phyloP scores from a whole-genome alignment of 192 early-diverging fungal species.

The Backusella circina region DNA sequence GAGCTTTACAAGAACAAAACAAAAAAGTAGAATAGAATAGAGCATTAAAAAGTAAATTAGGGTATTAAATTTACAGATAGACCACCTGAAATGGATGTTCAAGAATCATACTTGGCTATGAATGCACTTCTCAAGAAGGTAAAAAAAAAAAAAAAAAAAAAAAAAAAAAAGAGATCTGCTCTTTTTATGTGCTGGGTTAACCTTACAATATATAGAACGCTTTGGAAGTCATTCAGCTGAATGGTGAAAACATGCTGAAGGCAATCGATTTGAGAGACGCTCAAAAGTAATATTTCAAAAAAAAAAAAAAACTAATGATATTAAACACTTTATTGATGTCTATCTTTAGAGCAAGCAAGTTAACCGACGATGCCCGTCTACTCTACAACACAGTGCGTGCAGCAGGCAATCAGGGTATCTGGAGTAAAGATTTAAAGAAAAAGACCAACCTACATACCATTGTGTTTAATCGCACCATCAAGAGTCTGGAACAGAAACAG shows the following conservation, averaged over 20 bases:
- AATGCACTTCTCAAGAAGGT: conserved; percentile 27
- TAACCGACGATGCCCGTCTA: conserved; percentile 70
- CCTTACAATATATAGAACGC: conserved; percentile 31
- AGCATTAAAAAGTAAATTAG: not conserved
- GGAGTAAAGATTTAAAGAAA: conserved; percentile 78
- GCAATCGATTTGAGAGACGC: conserved; percentile 26
- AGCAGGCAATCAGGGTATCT: conserved; percentile 76
- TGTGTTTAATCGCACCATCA: conserved; percentile 74
- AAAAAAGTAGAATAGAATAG: not conserved
- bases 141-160: too few relatives aligned
- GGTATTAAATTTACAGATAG: conserved; percentile 21
- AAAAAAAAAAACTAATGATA: not conserved
- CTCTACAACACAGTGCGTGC: conserved; percentile 83
- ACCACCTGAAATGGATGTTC: conserved; percentile 22
- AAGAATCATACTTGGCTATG: conserved; percentile 20
- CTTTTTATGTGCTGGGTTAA: too few relatives aligned
- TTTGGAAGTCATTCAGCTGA: conserved; percentile 18
- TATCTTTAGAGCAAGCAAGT: conserved; percentile 26
- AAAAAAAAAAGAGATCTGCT: too few relatives aligned
- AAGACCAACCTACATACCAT: conserved; percentile 75
- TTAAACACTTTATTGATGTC: too few relatives aligned
- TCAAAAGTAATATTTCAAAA: conserved; percentile 13
- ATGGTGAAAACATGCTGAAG: conserved; percentile 22
- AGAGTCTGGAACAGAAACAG: conserved; percentile 73
- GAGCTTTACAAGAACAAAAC: not conserved